Base-by-base conservation (phyloP, 1,284 basidiomycete genomes). In the Sparassis latifolia region DNA sequence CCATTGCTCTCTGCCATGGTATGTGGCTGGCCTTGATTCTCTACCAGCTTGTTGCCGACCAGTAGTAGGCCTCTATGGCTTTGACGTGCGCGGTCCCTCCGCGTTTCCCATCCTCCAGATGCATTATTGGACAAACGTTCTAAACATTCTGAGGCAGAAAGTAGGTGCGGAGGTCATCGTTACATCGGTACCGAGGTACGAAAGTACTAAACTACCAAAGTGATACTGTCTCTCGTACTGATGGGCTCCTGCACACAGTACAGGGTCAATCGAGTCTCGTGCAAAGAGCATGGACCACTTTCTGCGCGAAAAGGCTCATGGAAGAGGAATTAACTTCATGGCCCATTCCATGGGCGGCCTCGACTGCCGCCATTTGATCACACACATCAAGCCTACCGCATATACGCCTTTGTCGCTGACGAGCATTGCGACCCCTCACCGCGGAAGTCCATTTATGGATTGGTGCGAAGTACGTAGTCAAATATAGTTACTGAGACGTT, bases 401-500 rank as follows among this genome's bases (percentile, higher is more conserved):
- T 99, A 99, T 69, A 78, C 75, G 1, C 95, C 97, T 0, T 70
- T 93, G 39, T 94, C 91, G 5, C 72, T 99, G 53, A 98, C 92
- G 0, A 92, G 88, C 12, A 81, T 99, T 56, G 87, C 86, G 43
- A 98, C 97, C 0, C 97, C 97, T 12, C 97, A 99, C 68, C 81
- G 90, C 30, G 96, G 96, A 30, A 94, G 90, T 59, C 94, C 96
- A 0, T 98, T 99, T 68, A 99, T 99, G 97, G 94, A 98, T 69
- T 99, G 96, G 96, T 98, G 96, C 71, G 78, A 79, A 47, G 89
- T 88, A 63, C 60, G 84, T 73, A 3, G 32, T 37, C 35, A 37
- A 7, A 7, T 6, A 37, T 12, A 37, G 7, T 37, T 12, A 12
- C 35, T 37, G 7, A 37, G 7, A 7, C 35, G 35, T 7, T 37